A percentile compares a stretch with the other conserved stretches of the same genome.
These are phyloP conservation scores for Melampsora larici-populina DNA, from an alignment of 1,284 basidiomycete genomes.

Conservation along the genomic window DNA sequence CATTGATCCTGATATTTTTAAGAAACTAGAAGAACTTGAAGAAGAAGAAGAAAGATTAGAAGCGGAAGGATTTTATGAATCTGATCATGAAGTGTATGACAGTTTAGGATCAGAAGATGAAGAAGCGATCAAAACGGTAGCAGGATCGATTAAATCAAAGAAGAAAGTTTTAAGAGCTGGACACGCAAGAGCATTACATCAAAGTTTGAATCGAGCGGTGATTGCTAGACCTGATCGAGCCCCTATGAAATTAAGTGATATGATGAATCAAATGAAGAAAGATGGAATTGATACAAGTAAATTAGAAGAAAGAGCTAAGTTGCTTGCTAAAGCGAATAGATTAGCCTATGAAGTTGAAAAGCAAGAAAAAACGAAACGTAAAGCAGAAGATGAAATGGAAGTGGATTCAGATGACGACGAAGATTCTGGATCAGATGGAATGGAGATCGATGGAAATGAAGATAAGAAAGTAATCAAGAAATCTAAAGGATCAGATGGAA, in stretches of 20 bases:
- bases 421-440: slow-evolving; percentile 47
- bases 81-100: slow-evolving; percentile 67
- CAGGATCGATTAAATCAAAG: slow-evolving; percentile 65
- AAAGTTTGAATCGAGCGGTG: slow-evolving; percentile 63
- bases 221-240: slow-evolving; percentile 41
- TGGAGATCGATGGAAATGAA: slow-evolving; percentile 57
- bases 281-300: slow-evolving; percentile 84
- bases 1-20: slow-evolving; percentile 96
- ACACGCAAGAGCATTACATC: slow-evolving; percentile 76
- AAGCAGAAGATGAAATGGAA: slow-evolving; percentile 57
- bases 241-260: slow-evolving; percentile 68
- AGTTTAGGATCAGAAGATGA: slow-evolving; percentile 65
- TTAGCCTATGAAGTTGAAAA: slow-evolving; percentile 57
- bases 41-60: slow-evolving; percentile 91
- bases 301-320: slow-evolving; percentile 79
- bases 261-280: slow-evolving; percentile 74
- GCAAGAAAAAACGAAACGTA: slow-evolving; percentile 61
- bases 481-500: slow-evolving; percentile 48
- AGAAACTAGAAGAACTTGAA: slow-evolving; percentile 94
- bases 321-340: slow-evolving; percentile 73
- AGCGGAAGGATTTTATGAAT: slow-evolving; percentile 91
- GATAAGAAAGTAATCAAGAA: slow-evolving; percentile 53
- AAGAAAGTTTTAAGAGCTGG: slow-evolving; percentile 70
- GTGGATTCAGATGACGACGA: slow-evolving; percentile 58
- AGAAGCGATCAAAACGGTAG: slow-evolving; percentile 71